These are phyloP conservation scores for Ceratobasidium sp. DNA, from an alignment of 1,284 basidiomycete genomes.

Conservation along the genomic window DNA sequence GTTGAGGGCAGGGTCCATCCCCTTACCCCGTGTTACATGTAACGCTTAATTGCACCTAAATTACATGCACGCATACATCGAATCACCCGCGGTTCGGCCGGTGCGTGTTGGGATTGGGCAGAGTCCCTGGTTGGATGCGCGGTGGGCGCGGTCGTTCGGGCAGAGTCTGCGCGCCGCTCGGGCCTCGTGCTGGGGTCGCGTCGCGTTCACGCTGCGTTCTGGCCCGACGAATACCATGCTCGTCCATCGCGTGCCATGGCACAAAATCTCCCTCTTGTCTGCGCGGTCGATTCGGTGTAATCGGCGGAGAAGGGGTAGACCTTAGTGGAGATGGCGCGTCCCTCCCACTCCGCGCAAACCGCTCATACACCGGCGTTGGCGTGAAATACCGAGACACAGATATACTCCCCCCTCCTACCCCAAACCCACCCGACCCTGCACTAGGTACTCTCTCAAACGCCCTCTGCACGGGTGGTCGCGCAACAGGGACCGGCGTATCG, in stretches of 20 bases:
- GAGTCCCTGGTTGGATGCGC: conserved; percentile 7
- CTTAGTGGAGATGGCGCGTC: background rate
- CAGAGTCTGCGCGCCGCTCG: background rate
- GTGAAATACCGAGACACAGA: conserved; percentile 9
- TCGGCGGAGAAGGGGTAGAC: conserved; percentile 2
- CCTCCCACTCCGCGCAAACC: conserved; percentile 20
- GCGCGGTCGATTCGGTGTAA: background rate
- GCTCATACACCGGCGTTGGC: conserved; percentile 31
- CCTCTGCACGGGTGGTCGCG: conserved; percentile 18
- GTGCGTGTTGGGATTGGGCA: conserved; percentile 22
- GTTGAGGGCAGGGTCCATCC: conserved; percentile 38
- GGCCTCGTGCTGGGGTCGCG: background rate
- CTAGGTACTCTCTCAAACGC: conserved; percentile 22
- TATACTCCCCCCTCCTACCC: background rate
- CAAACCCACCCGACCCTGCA: background rate
- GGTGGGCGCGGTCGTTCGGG: conserved; percentile 1
- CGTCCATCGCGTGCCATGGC: conserved; percentile 6
- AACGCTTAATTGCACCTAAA: conserved; percentile 12
- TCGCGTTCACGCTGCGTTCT: background rate
- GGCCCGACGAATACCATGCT: background rate
- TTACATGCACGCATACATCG: conserved; percentile 20
- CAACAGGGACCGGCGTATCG: conserved; percentile 21
- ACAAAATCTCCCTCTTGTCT: conserved; percentile 12
- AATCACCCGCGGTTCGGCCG: background rate
- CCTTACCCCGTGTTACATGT: conserved; percentile 34